Conservation (phyloP, 2,329 filamentous ascomycete genomes). For the Lasiodiplodia hormozganensis region DNA sequence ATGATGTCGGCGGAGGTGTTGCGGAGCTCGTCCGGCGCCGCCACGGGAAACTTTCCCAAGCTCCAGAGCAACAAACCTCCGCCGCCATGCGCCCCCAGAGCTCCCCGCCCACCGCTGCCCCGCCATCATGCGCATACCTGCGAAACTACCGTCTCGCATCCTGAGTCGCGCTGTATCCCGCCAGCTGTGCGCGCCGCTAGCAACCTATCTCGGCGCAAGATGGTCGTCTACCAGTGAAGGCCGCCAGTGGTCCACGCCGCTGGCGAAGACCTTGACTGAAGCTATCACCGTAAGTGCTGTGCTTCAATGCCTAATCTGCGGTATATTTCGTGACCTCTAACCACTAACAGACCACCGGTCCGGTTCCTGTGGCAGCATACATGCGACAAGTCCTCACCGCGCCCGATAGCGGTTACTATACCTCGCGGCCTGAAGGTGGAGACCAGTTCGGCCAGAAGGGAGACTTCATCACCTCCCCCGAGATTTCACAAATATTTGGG, state of each 20-base stretch:
- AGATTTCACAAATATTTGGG: conserved; percentile 97
- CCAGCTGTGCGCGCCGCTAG: conserved; percentile 22
- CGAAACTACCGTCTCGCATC: not conserved
- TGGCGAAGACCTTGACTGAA: conserved; percentile 85
- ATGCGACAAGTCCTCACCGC: conserved; percentile 99
- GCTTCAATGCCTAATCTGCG: not conserved
- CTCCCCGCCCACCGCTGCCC: not conserved
- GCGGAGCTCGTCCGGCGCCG: conserved; percentile 12
- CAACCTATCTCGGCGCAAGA: conserved; percentile 40
- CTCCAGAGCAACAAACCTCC: conserved; percentile 5
- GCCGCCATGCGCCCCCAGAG: not conserved
- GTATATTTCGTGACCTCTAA: not conserved
- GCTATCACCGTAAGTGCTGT: conserved; percentile 74
- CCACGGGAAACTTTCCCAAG: conserved; percentile 15
- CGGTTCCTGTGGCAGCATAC: conserved; percentile 88
- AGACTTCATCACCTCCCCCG: conserved; percentile 95
- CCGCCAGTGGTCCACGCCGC: conserved; percentile 83
- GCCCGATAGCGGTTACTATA: conserved; percentile 93
- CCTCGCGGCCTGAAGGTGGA: conserved; percentile 69
- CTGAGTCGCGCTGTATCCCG: conserved; percentile 12
- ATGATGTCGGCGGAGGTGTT: conserved; percentile 19
- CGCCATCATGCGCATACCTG: conserved; percentile 18
- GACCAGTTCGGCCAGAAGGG: conserved; percentile 94
- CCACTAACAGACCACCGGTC: conserved; percentile 76
- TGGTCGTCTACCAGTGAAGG: conserved; percentile 43